A percentile compares a stretch with the other conserved stretches of the same genome.
phyloP scores from a whole-genome alignment of 139 green algal genomes.

The Micractinium conductrix region DNA sequence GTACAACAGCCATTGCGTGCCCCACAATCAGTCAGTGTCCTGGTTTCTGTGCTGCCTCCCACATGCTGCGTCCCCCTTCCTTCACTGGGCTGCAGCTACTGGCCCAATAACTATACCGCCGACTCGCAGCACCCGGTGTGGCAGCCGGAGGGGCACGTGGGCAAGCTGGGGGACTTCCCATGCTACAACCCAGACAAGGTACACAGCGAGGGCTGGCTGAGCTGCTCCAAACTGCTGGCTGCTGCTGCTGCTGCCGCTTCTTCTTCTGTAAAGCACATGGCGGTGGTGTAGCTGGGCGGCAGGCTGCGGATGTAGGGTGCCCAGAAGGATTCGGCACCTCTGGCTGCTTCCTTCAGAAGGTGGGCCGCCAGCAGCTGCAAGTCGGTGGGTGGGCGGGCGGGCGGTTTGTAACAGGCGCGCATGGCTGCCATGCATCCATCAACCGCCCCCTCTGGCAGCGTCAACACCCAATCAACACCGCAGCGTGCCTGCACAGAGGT shows the following conservation, averaged over 20 bases:
- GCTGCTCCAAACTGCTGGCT: no score
- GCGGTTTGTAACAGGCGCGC: no score
- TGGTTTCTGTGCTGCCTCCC: no score
- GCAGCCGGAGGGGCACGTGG: conserved; percentile 27
- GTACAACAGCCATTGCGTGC: no score
- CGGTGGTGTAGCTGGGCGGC: conserved; percentile 63
- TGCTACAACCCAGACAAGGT: conserved; percentile 52
- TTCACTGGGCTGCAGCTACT: not conserved
- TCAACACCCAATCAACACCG: not conserved
- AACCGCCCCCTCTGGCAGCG: no score
- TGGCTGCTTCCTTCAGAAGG: conserved; percentile 74
- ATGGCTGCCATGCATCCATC: no score
- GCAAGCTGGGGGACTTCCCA: conserved; percentile 33
- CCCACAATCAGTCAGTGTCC: no score
- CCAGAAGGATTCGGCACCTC: conserved; percentile 64
- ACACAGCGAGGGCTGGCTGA: no score
- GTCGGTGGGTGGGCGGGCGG: no score
- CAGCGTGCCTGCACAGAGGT: conserved; percentile 36
- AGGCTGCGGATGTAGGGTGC: conserved; percentile 73
- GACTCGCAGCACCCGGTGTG: conserved; percentile 24
- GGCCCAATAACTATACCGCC: conserved; percentile 18
- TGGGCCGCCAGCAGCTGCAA: conserved; percentile 70
- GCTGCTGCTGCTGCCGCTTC: conserved; percentile 40
- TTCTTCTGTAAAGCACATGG: conserved; percentile 44
- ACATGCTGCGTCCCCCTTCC: no score